Conservation (phyloP, 768 basidiomycete species). For the Holtermanniella nyarrowii region DNA sequence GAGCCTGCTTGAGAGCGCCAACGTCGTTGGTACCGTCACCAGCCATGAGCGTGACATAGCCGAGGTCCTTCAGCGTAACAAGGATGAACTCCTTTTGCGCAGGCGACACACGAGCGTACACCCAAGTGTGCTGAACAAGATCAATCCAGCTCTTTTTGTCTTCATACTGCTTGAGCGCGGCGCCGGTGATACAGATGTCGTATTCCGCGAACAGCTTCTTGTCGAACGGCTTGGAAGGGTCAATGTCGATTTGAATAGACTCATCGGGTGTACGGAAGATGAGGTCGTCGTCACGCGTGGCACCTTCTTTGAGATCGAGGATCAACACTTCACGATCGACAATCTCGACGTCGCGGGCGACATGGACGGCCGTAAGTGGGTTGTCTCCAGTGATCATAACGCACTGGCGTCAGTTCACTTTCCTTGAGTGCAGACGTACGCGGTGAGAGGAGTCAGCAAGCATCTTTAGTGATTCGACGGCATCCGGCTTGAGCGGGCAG, state of each 20-base stretch:
- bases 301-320: constrained; percentile 75
- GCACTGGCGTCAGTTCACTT: constrained; percentile 49
- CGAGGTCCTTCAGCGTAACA: constrained; percentile 74
- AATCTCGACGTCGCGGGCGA: constrained; percentile 92
- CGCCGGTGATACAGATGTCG: constrained; percentile 93
- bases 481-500: constrained; percentile 90
- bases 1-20: constrained; percentile 94
- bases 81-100: constrained; percentile 92
- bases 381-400: constrained; percentile 99
- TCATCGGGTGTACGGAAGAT: constrained; percentile 94
- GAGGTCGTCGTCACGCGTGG: constrained; percentile 61
- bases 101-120: constrained; percentile 95
- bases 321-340: constrained; percentile 91
- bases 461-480: constrained; percentile 82
- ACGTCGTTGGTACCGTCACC: constrained; percentile 99
- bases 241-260: constrained; percentile 71
- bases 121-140: constrained; percentile 91
- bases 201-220: constrained; percentile 65
- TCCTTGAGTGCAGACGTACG: constrained; percentile 48
- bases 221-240: constrained; percentile 71
- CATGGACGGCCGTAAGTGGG: constrained; percentile 90
- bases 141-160: constrained; percentile 56
- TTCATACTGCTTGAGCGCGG: constrained; percentile 81
- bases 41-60: constrained; percentile 92
- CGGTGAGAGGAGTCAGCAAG: constrained; percentile 91